Evolutionary conservation across 1,139 yeast genomes (phyloP).

Genomic region (Yamadazyma friedrichii): DNA sequence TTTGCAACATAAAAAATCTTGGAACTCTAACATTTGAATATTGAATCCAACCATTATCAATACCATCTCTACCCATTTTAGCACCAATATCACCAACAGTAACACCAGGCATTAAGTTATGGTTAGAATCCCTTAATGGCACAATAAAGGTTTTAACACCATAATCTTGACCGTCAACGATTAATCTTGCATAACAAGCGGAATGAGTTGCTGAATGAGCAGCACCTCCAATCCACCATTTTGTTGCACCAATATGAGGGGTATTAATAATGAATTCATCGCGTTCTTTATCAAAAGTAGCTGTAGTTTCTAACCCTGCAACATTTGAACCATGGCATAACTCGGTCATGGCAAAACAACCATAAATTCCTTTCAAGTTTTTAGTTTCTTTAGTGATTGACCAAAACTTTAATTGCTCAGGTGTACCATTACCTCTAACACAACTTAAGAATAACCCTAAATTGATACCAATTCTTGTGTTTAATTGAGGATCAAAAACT

Average conservation of each 20-base stretch:
- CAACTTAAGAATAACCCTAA: slow-evolving; percentile 50
- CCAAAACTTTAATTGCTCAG: slow-evolving; percentile 68
- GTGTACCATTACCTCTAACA: slow-evolving; percentile 51
- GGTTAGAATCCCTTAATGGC: slow-evolving; percentile 75
- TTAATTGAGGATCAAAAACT: slow-evolving; percentile 50
- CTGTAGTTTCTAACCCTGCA: slow-evolving; percentile 90
- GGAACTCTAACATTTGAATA: slow-evolving; percentile 82
- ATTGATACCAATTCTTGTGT: slow-evolving; percentile 50
- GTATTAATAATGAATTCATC: slow-evolving; percentile 78
- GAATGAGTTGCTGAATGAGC: slow-evolving; percentile 91
- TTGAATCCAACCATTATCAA: slow-evolving; percentile 95
- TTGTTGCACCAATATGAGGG: slow-evolving; percentile 88
- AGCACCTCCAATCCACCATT: slow-evolving; percentile 99
- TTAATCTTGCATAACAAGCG: slow-evolving; percentile 76
- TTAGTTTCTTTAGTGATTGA: slow-evolving; percentile 69
- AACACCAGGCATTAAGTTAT: slow-evolving; percentile 73
- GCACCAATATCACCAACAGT: slow-evolving; percentile 89
- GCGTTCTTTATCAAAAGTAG: slow-evolving; percentile 64
- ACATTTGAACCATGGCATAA: slow-evolving; percentile 93
- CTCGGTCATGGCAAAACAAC: slow-evolving; percentile 95
- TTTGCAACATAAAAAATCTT: slow-evolving; percentile 77
- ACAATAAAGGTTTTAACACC: slow-evolving; percentile 92
- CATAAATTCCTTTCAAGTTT: slow-evolving; percentile 65
- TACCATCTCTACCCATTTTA: slow-evolving; percentile 89
- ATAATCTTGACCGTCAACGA: slow-evolving; percentile 78